These are phyloP conservation scores for Canavalia gladiata DNA, from an alignment of 306 rosid genomes.

Conservation along the genomic window DNA sequence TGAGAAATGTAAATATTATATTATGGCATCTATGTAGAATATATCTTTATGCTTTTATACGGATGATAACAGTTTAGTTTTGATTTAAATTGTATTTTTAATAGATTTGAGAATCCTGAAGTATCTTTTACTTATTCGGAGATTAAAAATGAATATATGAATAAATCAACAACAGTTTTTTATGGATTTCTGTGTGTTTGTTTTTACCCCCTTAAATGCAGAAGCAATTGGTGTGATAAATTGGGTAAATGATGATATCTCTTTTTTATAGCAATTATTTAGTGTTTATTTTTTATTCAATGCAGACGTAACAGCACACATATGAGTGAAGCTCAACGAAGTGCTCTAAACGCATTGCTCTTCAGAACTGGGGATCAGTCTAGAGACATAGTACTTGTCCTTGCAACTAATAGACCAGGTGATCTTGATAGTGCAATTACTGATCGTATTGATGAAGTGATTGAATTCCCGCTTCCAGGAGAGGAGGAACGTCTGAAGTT, in stretches of 20 bases:
- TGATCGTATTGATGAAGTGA: conserved; percentile 96
- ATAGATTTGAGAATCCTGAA: not conserved
- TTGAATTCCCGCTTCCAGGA: conserved; percentile 94
- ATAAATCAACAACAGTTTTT: conserved; percentile 14
- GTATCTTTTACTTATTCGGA: conserved; percentile 13
- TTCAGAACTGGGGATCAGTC: conserved; percentile 99
- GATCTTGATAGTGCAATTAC: conserved; percentile 94
- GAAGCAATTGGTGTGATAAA: conserved; percentile 7
- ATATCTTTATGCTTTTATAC: conserved; percentile 6
- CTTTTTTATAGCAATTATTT: conserved; percentile 27
- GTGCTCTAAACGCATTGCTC: conserved; percentile 97
- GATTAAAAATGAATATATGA: conserved; percentile 15
- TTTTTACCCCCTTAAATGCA: not conserved
- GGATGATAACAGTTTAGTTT: conserved; percentile 12
- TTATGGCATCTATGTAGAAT: not conserved
- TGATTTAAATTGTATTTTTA: not conserved
- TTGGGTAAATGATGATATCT: conserved; percentile 14
- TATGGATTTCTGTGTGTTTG: not conserved
- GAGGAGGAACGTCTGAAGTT: conserved; percentile 90
- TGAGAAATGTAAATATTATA: conserved; percentile 29
- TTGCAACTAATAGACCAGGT: conserved; percentile 97
- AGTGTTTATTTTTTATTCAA: conserved; percentile 29
- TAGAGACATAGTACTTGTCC: conserved; percentile 94
- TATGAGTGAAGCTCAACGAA: conserved; percentile 99
- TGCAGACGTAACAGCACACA: conserved; percentile 95